Base-by-base conservation (phyloP, 2,329 filamentous ascomycete genomes). In the Phialemoniopsis sp. region DNA sequence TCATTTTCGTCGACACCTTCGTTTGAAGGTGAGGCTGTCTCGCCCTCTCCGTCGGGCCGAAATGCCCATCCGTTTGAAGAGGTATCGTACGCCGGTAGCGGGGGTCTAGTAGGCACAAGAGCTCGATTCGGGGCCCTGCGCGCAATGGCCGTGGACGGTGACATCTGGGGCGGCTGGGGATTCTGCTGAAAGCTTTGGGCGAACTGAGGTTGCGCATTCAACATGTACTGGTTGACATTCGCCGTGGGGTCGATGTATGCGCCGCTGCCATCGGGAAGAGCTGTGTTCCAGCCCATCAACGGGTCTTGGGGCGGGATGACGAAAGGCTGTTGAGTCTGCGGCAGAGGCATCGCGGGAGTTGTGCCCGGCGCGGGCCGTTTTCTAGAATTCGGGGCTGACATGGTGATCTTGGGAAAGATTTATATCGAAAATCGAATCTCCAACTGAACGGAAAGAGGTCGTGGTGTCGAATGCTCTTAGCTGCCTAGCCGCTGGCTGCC, bases 351-450 rank as follows among this genome's bases (percentile, higher is more conserved):
- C 12, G 37, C 65, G n/a, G 87, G 83, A 29, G 79, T 74, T 45
- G 82, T 68, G 57, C 84, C 86, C 41, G 87, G 83, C 34, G 87
- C 86, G 50, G 84, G 72, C 59, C 87, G 76, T 69, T 93, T 93
- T 62, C 86, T 66, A 15, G 73, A 59, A 46, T 76, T 77, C 34
- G 67, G 62, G 26, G 64, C 55, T 41, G 75, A 69, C 72, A 76
- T 75, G 41, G 49, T 40, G 41, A 44, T 46, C 6, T 26, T 26
- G 21, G 21, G 21, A 26, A 26, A 26, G 21, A n/a, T n/a, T n/a
- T n/a, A n/a, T n/a, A n/a, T n/a, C n/a, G n/a, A n/a, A n/a, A n/a
- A n/a, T n/a, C n/a, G n/a, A n/a, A n/a, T n/a, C n/a, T n/a, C n/a
- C n/a, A n/a, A n/a, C n/a, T n/a, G 14, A 13, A 4, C 13, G 39